Evolutionary conservation across 75 land plant genomes (phyloP), one percentile per base, ranked within the genome.

Genomic region (Cryptomeria japonica): DNA sequence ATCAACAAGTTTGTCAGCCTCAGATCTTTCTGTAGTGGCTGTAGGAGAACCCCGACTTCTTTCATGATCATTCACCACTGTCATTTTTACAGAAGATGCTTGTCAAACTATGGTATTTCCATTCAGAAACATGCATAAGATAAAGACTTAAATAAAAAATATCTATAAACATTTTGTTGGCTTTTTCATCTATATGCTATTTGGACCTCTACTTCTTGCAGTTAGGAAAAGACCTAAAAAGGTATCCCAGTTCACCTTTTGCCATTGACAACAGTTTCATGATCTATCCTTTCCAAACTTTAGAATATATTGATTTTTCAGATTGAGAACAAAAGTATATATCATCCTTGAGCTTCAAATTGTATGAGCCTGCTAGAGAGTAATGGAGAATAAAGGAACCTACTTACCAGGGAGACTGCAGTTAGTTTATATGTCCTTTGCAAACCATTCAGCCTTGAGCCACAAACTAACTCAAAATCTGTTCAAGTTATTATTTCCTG

Each of bases 1-100:
- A 88, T 97, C 99, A 11, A 97, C 97, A 42, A 97, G 90, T 90
- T 90, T 92, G 85, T 97, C 99, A 16, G 91, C 95, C 58, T 93
- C 96, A 25, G 94, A 93, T 86, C 83, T 90, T 84, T 93, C 95
- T 49, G 10, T 83, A 15, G 88, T 14, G 36, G 70, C 22, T 31
- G 72, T 84, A 51, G 73, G 2, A 16, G 91, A 91, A 46, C 84
- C 56, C 51, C 89, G 90, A 46, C 89, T 90, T 83, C 90, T 89
- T 25, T 47, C 89, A n/a, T 87, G 77, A 10, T 92, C 93, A 88
- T 91, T 91, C 22, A 84, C 32, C 83, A 90, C 94, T 91, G 86
- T 80, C 31, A 82, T 82, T 82, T n/a, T 46, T 46, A 82, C 11
- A 46, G 28, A 46, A 82, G 9, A 44, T 44, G 47, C 14, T 12